These are phyloP conservation scores for Trichomonas gallinae DNA, from an alignment of 208 protist genomes.

Conservation along the genomic window DNA sequence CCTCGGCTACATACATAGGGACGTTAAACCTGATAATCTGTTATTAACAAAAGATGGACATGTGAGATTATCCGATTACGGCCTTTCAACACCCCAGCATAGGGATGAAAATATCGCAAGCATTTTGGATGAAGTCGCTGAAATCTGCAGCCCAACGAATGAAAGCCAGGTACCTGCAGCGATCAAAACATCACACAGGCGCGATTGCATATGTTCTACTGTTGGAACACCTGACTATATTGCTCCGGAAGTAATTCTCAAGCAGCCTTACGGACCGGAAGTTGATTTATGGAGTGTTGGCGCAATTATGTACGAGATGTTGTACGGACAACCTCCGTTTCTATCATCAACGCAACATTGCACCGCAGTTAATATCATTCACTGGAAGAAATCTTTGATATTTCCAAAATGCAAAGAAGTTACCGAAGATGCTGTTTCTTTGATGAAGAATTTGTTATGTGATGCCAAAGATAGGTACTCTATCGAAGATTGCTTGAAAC, in stretches of 20 bases:
- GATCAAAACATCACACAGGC: not conserved
- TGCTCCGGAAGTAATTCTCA: conserved; percentile 52
- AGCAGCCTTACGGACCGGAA: conserved; percentile 45
- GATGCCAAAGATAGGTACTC: not conserved
- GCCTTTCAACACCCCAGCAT: conserved; percentile 17
- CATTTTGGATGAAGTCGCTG: not conserved
- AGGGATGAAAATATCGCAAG: not conserved
- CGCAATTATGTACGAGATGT: conserved; percentile 56
- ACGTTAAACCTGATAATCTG: conserved; percentile 41
- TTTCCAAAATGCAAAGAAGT: not conserved
- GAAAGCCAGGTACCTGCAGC: not conserved
- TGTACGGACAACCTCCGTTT: conserved; percentile 40
- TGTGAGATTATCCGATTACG: conserved; percentile 44
- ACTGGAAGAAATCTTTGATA: not conserved
- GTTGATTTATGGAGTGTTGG: conserved; percentile 58
- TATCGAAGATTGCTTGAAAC: not conserved
- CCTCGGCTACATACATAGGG: conserved; percentile 47
- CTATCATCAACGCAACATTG: not conserved
- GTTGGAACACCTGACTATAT: conserved; percentile 60
- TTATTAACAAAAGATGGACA: conserved; percentile 32
- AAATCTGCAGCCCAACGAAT: not conserved
- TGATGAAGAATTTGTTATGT: conserved; percentile 3
- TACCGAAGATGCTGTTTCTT: not conserved
- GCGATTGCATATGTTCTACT: conserved; percentile 38
- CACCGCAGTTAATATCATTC: not conserved